Evolutionary conservation across 2,329 filamentous ascomycete species (phyloP).

Genomic region (Chaetoscypha palmicola): DNA sequence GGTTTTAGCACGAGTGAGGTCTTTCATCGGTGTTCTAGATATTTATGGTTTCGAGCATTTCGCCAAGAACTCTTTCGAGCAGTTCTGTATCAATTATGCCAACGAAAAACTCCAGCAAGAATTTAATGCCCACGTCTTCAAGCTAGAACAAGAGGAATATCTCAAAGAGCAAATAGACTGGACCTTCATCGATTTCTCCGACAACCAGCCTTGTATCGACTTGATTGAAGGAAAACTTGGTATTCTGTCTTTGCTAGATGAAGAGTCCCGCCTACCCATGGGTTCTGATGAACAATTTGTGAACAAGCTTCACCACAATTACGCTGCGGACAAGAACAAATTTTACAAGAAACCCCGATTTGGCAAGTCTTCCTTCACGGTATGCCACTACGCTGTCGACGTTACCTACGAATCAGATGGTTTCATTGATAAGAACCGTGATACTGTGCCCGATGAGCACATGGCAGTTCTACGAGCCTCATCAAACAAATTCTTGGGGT

Average conservation of each 20-base stretch:
- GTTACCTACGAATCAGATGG: slow-evolving; percentile 98
- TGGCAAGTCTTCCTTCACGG: slow-evolving; percentile 93
- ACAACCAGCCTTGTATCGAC: slow-evolving; percentile 98
- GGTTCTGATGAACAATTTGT: slow-evolving; percentile 96
- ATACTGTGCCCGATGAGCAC: slow-evolving; percentile 97
- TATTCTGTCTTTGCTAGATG: slow-evolving; percentile 84
- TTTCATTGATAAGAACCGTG: slow-evolving; percentile 98
- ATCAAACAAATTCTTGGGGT: slow-evolving; percentile 74
- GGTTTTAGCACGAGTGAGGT: slow-evolving; percentile 71
- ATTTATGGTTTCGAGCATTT: slow-evolving; percentile 99
- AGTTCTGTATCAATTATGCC: slow-evolving; percentile 99
- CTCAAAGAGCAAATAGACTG: slow-evolving; percentile 94
- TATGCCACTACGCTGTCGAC: slow-evolving; percentile 96
- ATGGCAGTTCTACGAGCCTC: slow-evolving; percentile 86
- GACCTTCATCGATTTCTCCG: slow-evolving; percentile 99
- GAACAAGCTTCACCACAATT: slow-evolving; percentile 92
- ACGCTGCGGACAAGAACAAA: slow-evolving; percentile 79
- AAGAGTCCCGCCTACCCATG: slow-evolving; percentile 95
- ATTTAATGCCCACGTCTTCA: slow-evolving; percentile 99
- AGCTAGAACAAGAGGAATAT: slow-evolving; percentile 97
- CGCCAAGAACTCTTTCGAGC: slow-evolving; percentile 98
- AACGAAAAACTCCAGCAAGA: slow-evolving; percentile 99
- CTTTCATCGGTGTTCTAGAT: slow-evolving; percentile 97
- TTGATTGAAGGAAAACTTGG: slow-evolving; percentile 95
- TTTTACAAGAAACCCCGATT: slow-evolving; percentile 99